These are phyloP conservation scores for Monosporascus sp. DNA, from an alignment of 2,329 filamentous ascomycete species.

Conservation along the genomic window DNA sequence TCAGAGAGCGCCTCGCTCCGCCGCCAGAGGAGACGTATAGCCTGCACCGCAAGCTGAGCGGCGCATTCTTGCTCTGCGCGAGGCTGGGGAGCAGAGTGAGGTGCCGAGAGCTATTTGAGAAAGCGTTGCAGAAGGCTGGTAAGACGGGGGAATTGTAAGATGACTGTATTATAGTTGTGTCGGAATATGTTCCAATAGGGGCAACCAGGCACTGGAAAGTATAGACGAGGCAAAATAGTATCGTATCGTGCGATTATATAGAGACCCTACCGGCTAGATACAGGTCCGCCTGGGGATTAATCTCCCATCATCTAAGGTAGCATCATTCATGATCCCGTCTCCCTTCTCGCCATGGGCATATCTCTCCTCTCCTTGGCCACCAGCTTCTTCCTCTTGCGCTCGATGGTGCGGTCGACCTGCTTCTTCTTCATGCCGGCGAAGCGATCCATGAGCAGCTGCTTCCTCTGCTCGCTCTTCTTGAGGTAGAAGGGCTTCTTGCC, in stretches of 20 bases:
- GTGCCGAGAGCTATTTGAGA: conserved; percentile 74
- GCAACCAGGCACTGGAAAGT: conserved; percentile 4
- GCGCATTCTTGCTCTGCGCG: conserved; percentile 89
- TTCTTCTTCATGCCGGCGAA: conserved; percentile 80
- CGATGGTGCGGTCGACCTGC: conserved; percentile 79
- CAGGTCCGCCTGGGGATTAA: too few species aligned
- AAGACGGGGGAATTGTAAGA: conserved; percentile 5
- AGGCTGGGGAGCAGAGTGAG: conserved; percentile 75
- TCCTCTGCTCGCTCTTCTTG: conserved; percentile 90
- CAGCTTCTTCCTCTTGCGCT: conserved; percentile 85
- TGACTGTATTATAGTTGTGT: neutral
- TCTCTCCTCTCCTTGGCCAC: conserved; percentile 79
- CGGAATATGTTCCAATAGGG: neutral
- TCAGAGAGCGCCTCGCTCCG: conserved; percentile 79
- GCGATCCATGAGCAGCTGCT: conserved; percentile 71
- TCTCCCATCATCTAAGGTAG: conserved; percentile 15
- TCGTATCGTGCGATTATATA: conserved; percentile 1
- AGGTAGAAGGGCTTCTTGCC: conserved; percentile 92
- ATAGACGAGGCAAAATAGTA: conserved; percentile 8
- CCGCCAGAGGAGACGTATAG: conserved; percentile 98
- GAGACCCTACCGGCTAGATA: too few species aligned
- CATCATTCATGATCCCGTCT: conserved; percentile 14
- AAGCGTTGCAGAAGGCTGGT: conserved; percentile 40
- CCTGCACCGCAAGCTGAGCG: conserved; percentile 89
- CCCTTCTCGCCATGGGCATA: conserved; percentile 54